A percentile compares a stretch with the other conserved stretches of the same genome.
These are phyloP conservation scores for Talaromyces islandicus DNA, from an alignment of 2,329 filamentous ascomycete genomes.

Conservation along the genomic window DNA sequence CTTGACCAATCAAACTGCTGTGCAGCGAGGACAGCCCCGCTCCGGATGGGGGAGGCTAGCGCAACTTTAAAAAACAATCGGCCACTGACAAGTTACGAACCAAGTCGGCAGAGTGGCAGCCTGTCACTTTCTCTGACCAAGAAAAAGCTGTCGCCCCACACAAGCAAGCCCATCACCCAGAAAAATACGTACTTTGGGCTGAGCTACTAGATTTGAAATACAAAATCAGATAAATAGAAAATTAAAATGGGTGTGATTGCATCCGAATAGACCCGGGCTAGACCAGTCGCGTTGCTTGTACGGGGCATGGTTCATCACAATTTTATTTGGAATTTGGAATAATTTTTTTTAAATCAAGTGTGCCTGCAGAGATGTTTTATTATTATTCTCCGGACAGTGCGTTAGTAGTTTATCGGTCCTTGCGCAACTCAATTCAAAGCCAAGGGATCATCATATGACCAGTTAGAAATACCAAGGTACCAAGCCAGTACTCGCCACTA, in stretches of 20 bases:
- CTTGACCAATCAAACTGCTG: not conserved
- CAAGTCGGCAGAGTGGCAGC: not conserved
- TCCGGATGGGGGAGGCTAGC: not conserved
- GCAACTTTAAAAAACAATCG: not conserved
- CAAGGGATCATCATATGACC: not conserved
- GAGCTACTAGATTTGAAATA: too few species aligned
- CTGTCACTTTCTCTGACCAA: too few species aligned
- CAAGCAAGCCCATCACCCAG: not conserved
- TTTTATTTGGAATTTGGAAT: too few species aligned
- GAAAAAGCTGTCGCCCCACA: not conserved
- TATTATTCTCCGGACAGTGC: too few species aligned
- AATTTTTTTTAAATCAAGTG: too few species aligned
- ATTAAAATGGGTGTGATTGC: not conserved
- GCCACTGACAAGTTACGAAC: too few species aligned
- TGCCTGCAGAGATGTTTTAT: too few species aligned
- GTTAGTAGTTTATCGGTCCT: not conserved
- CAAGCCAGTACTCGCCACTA: not conserved
- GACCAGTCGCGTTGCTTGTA: not conserved
- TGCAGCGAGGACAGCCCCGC: too few species aligned
- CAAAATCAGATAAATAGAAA: too few species aligned
- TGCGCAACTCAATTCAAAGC: not conserved
- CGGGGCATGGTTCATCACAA: too few species aligned
- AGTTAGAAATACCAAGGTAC: too few species aligned
- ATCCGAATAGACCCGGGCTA: not conserved
- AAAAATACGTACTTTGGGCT: too few species aligned